Evolutionary conservation across 768 basidiomycete genomes (phyloP).

Genomic region (Coprinopsis cinerea): DNA sequence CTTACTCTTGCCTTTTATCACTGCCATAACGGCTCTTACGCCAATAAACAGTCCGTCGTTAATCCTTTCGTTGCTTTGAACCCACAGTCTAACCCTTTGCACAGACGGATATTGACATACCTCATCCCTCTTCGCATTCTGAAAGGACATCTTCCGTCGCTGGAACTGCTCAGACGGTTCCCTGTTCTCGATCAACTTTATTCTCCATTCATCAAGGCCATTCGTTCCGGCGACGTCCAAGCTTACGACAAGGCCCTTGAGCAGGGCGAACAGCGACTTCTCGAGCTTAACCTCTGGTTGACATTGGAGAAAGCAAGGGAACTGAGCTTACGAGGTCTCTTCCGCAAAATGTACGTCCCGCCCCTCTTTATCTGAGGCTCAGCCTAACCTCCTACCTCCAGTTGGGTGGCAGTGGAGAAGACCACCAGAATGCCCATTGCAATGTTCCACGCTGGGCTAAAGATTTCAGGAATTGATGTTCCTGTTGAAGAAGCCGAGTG

Average conservation of each 20-base stretch:
- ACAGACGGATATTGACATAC: constrained; percentile 85
- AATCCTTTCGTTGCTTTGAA: neutral
- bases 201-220: constrained; percentile 74
- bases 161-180: constrained; percentile 63
- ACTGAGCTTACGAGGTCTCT: constrained; percentile 76
- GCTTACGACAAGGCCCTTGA: constrained; percentile 80
- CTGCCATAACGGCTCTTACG: constrained; percentile 62
- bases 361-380: neutral
- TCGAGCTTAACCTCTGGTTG: constrained; percentile 85
- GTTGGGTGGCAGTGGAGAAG: constrained; percentile 77
- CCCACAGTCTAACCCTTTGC: constrained; percentile 1
- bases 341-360: constrained; percentile 63
- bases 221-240: constrained; percentile 68
- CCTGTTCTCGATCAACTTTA: constrained; percentile 70
- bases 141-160: constrained; percentile 79
- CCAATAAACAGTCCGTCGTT: constrained; percentile 73
- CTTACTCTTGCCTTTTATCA: constrained; percentile 82
- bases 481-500: constrained; percentile 85
- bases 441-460: constrained; percentile 74
- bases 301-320: constrained; percentile 86
- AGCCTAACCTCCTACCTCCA: constrained; percentile 21
- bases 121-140: constrained; percentile 86
- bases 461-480: constrained; percentile 64
- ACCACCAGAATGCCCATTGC: constrained; percentile 73
- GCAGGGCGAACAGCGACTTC: constrained; percentile 60